These are phyloP conservation scores for Phytopythium litorale DNA, from an alignment of 352 stramenopile genomes.

Conservation along the genomic window DNA sequence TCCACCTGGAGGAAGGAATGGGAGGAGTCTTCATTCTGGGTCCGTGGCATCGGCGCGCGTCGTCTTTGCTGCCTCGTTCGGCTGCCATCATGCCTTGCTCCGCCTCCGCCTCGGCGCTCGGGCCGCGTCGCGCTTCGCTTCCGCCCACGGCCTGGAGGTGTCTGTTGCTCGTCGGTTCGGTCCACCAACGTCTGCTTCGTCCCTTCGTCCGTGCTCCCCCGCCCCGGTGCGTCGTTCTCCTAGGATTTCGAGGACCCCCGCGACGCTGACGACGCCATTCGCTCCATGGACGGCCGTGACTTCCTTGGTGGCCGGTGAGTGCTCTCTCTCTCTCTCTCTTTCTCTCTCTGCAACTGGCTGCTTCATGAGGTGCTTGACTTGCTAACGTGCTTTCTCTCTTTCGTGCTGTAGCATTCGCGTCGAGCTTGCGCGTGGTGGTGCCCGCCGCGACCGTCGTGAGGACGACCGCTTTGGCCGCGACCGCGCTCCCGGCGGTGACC, in stretches of 20 bases:
- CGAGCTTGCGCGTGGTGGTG: slow-evolving; percentile 73
- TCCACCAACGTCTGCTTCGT: slow-evolving; percentile 40
- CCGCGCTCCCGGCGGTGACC: slow-evolving; percentile 46
- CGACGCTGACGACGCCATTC: slow-evolving; percentile 84
- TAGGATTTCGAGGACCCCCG: slow-evolving; percentile 89
- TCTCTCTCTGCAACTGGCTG: neutral
- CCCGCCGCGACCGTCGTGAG: slow-evolving; percentile 45
- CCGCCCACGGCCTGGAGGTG: neutral
- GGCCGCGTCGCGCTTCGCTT: neutral
- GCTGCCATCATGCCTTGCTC: slow-evolving; percentile 38
- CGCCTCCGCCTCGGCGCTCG: slow-evolving; percentile 8
- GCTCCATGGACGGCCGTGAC: slow-evolving; percentile 81
- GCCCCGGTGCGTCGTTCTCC: slow-evolving; percentile 29
- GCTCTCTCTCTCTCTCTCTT: too few species aligned
- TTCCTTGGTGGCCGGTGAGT: slow-evolving; percentile 80
- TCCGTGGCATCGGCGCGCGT: neutral
- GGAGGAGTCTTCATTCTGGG: neutral
- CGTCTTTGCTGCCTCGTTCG: slow-evolving; percentile 6
- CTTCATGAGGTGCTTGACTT: neutral
- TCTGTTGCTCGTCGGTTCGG: slow-evolving; percentile 4
- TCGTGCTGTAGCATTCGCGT: slow-evolving; percentile 60
- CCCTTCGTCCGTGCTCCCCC: slow-evolving; percentile 43
- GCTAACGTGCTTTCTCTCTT: neutral
- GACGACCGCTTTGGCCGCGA: slow-evolving; percentile 31
- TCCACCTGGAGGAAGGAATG: slow-evolving; percentile 9